phyloP scores from a whole-genome alignment of 2,329 filamentous ascomycete species.

The Elsinoe batatas region DNA sequence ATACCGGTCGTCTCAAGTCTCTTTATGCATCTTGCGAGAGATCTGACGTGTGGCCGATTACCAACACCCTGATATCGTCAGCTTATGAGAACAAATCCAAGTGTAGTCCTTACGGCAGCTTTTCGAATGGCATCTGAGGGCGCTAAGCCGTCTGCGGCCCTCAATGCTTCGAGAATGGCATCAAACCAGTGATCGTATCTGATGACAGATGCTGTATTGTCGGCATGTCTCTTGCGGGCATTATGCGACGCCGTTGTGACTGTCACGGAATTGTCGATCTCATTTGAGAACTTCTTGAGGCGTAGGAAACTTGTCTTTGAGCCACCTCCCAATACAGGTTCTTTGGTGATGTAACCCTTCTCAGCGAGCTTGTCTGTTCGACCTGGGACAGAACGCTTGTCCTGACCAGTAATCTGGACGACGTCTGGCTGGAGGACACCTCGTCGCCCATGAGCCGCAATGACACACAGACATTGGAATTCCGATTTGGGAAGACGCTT shows the following conservation, averaged over 20 bases:
- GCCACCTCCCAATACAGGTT: slow-evolving; percentile 37
- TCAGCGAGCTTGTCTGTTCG: slow-evolving; percentile 47
- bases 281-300: slow-evolving; percentile 40
- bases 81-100: neutral
- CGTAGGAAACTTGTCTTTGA: slow-evolving; percentile 48
- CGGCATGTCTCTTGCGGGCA: slow-evolving; percentile 14
- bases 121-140: slow-evolving; percentile 43
- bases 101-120: slow-evolving; percentile 29
- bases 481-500: slow-evolving; percentile 45
- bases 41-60: neutral
- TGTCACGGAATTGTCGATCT: slow-evolving; percentile 17
- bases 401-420: slow-evolving; percentile 46
- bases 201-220: slow-evolving; percentile 19
- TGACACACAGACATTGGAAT: slow-evolving; percentile 48
- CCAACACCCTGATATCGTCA: neutral
- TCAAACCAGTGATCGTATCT: slow-evolving; percentile 42
- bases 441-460: slow-evolving; percentile 43
- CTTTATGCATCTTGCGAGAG: neutral
- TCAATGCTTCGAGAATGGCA: slow-evolving; percentile 40
- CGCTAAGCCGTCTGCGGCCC: slow-evolving; percentile 41
- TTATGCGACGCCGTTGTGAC: slow-evolving; percentile 7
- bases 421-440: slow-evolving; percentile 52
- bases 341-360: slow-evolving; percentile 54
- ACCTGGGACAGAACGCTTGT: slow-evolving; percentile 54
- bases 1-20: slow-evolving; percentile 3